Conservation (phyloP, 768 basidiomycete genomes). For the Lactarius quietus region DNA sequence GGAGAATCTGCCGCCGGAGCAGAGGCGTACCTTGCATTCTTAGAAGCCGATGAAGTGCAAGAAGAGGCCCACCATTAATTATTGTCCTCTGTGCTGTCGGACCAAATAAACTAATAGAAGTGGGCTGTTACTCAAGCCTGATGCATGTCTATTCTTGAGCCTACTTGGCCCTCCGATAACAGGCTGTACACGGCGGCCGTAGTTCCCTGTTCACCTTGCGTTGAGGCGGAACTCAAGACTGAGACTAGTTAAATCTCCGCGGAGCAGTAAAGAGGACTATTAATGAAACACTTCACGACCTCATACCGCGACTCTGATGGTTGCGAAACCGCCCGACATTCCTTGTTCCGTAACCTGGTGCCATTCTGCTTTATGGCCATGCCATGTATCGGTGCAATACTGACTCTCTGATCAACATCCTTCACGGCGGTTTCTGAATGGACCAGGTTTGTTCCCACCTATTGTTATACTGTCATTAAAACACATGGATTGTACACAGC, state of each 20-base stretch:
- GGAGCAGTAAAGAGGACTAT: background rate
- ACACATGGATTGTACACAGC: background rate
- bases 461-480: background rate
- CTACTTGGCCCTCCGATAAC: background rate
- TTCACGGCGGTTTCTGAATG: background rate
- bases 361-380: background rate
- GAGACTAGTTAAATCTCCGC: background rate
- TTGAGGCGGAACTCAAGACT: background rate
- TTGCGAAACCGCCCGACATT: background rate
- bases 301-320: background rate
- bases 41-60: constrained; percentile 43
- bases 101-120: constrained; percentile 5
- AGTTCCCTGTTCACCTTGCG: background rate
- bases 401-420: background rate
- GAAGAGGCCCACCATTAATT: constrained; percentile 37
- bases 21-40: constrained; percentile 41
- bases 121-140: background rate
- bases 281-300: background rate
- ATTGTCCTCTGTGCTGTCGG: background rate
- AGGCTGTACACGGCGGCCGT: background rate
- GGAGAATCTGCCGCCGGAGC: constrained; percentile 34
- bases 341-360: background rate
- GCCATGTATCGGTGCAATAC: background rate
- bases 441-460: too few relatives aligned
- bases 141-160: background rate